A percentile compares a stretch with the other conserved stretches of the same genome.
phyloP scores from a whole-genome alignment of 495 filamentous ascomycete species.

The Aspergillus asperescens region DNA sequence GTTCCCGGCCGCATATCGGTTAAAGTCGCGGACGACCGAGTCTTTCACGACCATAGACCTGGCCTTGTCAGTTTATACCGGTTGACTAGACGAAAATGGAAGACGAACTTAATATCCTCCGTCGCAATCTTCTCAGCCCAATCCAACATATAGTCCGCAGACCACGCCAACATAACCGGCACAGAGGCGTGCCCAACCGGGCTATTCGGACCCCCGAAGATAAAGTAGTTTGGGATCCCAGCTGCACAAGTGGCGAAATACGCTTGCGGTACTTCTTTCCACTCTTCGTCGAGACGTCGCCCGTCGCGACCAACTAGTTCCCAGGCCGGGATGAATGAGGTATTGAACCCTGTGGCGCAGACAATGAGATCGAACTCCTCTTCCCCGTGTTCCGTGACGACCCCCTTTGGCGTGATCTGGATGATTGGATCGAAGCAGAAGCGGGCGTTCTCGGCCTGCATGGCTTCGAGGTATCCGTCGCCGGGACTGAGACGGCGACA shows the following conservation, averaged over 20 bases:
- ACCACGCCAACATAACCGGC: conserved; percentile 16
- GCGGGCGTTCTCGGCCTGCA: conserved; percentile 11
- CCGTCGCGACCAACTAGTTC: conserved; percentile 35
- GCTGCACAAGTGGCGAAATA: conserved; percentile 23
- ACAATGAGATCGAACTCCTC: not conserved
- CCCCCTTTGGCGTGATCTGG: not conserved
- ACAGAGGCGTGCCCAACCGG: conserved; percentile 33
- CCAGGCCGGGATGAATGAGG: conserved; percentile 35
- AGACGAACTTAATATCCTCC: conserved; percentile 39
- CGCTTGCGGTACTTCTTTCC: conserved; percentile 26
- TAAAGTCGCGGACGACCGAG: conserved; percentile 34
- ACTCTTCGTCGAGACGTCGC: conserved; percentile 29
- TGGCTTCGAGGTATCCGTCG: conserved; percentile 38
- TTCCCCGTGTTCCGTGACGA: not conserved
- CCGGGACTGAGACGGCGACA: conserved; percentile 47
- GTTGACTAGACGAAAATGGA: not conserved
- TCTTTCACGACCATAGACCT: conserved; percentile 31
- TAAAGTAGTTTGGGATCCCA: conserved; percentile 35
- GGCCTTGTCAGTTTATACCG: not conserved
- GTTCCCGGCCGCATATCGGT: conserved; percentile 31
- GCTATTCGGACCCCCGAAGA: conserved; percentile 34
- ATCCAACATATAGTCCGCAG: conserved; percentile 39
- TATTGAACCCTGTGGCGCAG: conserved; percentile 21
- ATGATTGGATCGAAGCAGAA: not conserved
- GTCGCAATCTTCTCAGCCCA: conserved; percentile 38